phyloP scores from a whole-genome alignment of 1,284 basidiomycete genomes.

The Kwoniella shivajii region DNA sequence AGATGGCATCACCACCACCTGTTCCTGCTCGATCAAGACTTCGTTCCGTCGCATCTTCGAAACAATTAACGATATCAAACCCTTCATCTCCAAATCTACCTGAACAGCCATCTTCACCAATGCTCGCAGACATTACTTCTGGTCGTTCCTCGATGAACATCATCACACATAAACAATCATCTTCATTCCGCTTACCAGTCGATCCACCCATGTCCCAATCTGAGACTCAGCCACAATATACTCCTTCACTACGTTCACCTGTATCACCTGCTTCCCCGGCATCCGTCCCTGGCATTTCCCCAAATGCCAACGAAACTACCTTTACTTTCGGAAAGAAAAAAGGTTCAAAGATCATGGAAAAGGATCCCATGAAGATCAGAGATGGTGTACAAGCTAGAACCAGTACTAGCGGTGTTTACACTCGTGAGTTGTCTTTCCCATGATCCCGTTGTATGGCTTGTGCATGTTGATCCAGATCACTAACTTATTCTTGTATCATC shows the following conservation, averaged over 20 bases:
- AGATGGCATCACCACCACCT: constrained; percentile 18
- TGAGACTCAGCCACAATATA: too few relatives aligned
- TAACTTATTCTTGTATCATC: neutral
- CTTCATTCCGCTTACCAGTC: constrained; percentile 7
- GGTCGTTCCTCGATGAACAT: neutral
- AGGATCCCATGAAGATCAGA: constrained; percentile 19
- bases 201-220: constrained; percentile 6
- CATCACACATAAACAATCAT: constrained; percentile 4
- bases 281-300: neutral
- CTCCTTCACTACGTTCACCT: neutral
- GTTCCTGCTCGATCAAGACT: constrained; percentile 21
- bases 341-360: constrained; percentile 7
- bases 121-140: neutral
- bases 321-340: constrained; percentile 10
- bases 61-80: neutral
- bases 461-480: neutral
- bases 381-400: constrained; percentile 19
- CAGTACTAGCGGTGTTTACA: constrained; percentile 26
- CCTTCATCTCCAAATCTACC: neutral
- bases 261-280: neutral
- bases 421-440: constrained; percentile 18
- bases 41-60: constrained; percentile 13
- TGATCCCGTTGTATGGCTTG: too few relatives aligned
- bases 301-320: neutral
- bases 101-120: neutral